Conservation (phyloP, 345 rosid species). For the Anastatica hierochuntica region DNA sequence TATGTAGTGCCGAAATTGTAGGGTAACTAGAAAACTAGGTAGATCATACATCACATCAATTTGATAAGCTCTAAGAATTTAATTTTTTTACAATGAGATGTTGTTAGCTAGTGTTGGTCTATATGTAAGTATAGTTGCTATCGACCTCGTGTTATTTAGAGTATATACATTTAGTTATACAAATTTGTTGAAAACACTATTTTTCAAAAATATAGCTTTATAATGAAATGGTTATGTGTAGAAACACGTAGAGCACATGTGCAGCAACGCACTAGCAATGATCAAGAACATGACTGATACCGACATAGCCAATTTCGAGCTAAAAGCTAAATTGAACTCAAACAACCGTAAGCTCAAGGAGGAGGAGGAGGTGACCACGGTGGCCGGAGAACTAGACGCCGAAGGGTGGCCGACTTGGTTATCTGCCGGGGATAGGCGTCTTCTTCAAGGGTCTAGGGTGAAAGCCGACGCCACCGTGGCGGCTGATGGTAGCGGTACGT, state of each 20-base stretch:
- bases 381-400: conserved; percentile 10
- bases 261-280: conserved; percentile 56
- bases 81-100: not conserved
- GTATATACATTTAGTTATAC: not conserved
- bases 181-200: not conserved
- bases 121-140: conserved; percentile 8
- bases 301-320: conserved; percentile 38
- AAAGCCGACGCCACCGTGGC: conserved; percentile 65
- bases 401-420: conserved; percentile 76
- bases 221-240: conserved; percentile 17
- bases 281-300: conserved; percentile 58
- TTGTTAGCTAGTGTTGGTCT: conserved; percentile 10
- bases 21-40: not conserved
- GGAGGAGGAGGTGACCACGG: conserved; percentile 18
- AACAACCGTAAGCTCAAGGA: conserved; percentile 40
- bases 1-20: not conserved
- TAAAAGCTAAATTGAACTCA: conserved; percentile 1
- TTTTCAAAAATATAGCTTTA: not conserved
- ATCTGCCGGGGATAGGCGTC: conserved; percentile 61
- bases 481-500: conserved; percentile 71
- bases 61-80: not conserved
- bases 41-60: conserved; percentile 1
- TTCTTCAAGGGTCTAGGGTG: conserved; percentile 47
- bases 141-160: not conserved
- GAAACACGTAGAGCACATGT: conserved; percentile 44